Conservation (phyloP, 208 protist species). For the Trypanosoma congolense region DNA sequence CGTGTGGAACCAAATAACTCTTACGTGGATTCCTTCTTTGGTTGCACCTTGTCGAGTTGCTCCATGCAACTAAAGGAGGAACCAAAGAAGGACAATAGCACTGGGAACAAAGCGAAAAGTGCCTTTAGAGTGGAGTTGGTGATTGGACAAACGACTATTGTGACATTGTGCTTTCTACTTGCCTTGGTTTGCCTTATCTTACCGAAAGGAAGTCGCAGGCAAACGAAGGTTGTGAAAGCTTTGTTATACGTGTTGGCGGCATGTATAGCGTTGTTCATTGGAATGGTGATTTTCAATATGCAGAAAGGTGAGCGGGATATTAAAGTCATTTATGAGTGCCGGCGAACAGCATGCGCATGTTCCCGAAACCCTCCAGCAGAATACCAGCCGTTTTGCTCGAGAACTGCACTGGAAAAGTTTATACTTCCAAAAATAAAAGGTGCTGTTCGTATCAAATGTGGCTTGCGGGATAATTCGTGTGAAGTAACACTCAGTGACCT, state of each 20-base stretch:
- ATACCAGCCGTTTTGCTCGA: slow-evolving; percentile 67
- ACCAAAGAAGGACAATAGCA: slow-evolving; percentile 7
- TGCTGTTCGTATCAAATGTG: slow-evolving; percentile 48
- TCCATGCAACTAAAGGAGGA: slow-evolving; percentile 32
- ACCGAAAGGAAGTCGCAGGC: slow-evolving; percentile 27
- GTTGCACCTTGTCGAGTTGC: slow-evolving; percentile 48
- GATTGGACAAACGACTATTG: slow-evolving; percentile 35
- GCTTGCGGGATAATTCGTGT: slow-evolving; percentile 26
- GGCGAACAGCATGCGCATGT: slow-evolving; percentile 57
- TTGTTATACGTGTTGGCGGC: slow-evolving; percentile 30
- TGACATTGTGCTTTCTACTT: slow-evolving; percentile 46
- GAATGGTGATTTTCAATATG: slow-evolving; percentile 65
- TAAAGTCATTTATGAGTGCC: slow-evolving; percentile 55
- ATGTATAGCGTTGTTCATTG: slow-evolving; percentile 45
- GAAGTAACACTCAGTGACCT: slow-evolving; percentile 55
- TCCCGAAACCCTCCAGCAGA: slow-evolving; percentile 49
- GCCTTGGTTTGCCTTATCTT: slow-evolving; percentile 39
- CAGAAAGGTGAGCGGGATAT: slow-evolving; percentile 13
- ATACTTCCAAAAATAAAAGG: slow-evolving; percentile 65
- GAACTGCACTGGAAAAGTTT: slow-evolving; percentile 35
- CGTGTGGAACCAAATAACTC: slow-evolving; percentile 56
- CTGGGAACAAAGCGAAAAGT: slow-evolving; percentile 7
- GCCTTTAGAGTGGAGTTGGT: slow-evolving; percentile 33
- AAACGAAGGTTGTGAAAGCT: slow-evolving; percentile 28
- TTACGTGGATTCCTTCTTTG: slow-evolving; percentile 80